These are phyloP conservation scores for Casuarina glauca DNA, from an alignment of 306 rosid genomes.

Conservation along the genomic window DNA sequence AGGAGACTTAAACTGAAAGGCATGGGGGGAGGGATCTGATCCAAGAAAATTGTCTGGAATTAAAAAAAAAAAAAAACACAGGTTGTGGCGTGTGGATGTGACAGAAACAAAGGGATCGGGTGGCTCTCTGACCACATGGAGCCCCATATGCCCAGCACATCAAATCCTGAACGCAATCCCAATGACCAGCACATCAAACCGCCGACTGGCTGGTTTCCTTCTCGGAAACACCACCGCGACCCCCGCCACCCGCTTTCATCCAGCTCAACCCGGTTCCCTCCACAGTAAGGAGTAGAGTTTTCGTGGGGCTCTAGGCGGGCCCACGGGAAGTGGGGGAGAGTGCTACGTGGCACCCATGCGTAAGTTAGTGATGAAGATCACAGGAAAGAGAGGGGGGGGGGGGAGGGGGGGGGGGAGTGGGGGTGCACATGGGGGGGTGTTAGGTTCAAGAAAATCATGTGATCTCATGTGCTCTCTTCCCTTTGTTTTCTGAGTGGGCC, in stretches of 20 bases:
- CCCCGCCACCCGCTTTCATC: slow-evolving; percentile 10
- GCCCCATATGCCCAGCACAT: slow-evolving; percentile 90
- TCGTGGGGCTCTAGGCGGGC: slow-evolving; percentile 87
- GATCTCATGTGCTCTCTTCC: slow-evolving; percentile 80
- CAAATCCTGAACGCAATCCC: slow-evolving; percentile 65
- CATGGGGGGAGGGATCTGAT: slow-evolving; percentile 21
- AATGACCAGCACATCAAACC: slow-evolving; percentile 38
- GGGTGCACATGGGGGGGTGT: slow-evolving; percentile 92
- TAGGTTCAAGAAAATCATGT: slow-evolving; percentile 90
- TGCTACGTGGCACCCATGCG: slow-evolving; percentile 73
- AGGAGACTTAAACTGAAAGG: background rate
- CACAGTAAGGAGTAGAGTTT: too few species aligned
- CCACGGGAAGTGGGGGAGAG: background rate
- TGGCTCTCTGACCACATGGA: slow-evolving; percentile 68
- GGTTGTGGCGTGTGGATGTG: slow-evolving; percentile 59
- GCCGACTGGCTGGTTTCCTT: slow-evolving; percentile 65
- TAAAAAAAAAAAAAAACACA: background rate
- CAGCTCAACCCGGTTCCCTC: too few species aligned
- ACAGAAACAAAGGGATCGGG: slow-evolving; percentile 44
- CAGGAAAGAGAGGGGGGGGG: slow-evolving; percentile 38
- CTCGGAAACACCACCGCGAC: slow-evolving; percentile 78
- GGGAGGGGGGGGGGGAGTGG: slow-evolving; percentile 44
- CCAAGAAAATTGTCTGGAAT: slow-evolving; percentile 1
- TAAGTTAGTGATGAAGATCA: slow-evolving; percentile 50
- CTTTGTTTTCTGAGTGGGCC: slow-evolving; percentile 4